These are phyloP conservation scores for Penicillium riverlandense DNA, from an alignment of 495 filamentous ascomycete species.

Conservation along the genomic window DNA sequence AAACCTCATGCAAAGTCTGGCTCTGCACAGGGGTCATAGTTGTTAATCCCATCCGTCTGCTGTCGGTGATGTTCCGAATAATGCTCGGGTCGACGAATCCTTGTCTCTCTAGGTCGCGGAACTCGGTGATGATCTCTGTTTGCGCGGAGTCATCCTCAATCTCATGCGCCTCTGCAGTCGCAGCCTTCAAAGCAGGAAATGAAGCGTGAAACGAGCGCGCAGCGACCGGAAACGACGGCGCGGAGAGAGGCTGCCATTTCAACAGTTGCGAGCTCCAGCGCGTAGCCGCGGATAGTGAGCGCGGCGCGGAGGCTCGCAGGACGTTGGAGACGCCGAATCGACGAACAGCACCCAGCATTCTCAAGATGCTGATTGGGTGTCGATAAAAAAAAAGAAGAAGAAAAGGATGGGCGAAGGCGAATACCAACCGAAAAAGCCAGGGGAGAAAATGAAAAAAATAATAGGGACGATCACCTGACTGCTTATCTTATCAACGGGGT, in stretches of 20 bases:
- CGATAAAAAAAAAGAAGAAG: too few species aligned
- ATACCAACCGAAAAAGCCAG: too few species aligned
- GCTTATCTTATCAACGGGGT: too few species aligned
- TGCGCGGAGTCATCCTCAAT: conserved; percentile 8
- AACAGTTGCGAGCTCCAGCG: conserved; percentile 21
- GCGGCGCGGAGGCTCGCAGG: conserved; percentile 29
- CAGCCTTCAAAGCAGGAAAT: conserved; percentile 19
- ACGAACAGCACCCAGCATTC: conserved; percentile 37
- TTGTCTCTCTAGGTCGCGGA: conserved; percentile 57
- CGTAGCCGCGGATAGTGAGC: conserved; percentile 10
- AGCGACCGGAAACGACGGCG: conserved; percentile 9
- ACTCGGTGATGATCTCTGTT: conserved; percentile 48
- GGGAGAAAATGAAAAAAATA: too few species aligned
- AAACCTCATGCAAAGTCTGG: conserved; percentile 67
- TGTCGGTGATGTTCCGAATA: conserved; percentile 59
- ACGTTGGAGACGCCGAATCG: conserved; percentile 31
- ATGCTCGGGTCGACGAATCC: conserved; percentile 58
- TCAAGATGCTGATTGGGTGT: too few species aligned
- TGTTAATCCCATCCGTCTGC: conserved; percentile 58
- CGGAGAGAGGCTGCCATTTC: conserved; percentile 22
- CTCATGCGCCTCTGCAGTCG: conserved; percentile 13
- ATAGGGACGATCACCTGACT: too few species aligned
- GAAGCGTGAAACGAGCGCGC: conserved; percentile 26
- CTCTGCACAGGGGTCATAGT: conserved; percentile 93
- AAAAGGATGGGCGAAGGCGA: too few species aligned